Evolutionary conservation across 495 filamentous ascomycete genomes (phyloP).

Genomic region (Hypoxylon fuscum): DNA sequence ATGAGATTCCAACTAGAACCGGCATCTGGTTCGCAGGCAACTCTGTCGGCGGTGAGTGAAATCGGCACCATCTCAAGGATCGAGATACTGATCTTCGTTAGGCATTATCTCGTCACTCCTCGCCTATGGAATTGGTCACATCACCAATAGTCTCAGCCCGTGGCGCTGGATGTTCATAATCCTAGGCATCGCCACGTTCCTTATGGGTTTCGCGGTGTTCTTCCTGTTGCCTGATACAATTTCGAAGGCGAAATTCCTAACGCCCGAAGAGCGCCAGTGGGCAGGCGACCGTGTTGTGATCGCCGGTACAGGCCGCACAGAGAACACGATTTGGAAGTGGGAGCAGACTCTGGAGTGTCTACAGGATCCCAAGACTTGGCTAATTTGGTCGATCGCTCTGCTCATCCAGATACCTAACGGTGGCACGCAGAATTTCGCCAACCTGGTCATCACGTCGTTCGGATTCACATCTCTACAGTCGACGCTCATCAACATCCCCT

Average conservation of each 20-base stretch:
- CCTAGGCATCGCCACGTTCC: slow-evolving; percentile 45
- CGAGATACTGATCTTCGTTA: slow-evolving; percentile 9
- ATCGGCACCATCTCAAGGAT: not conserved
- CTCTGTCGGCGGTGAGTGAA: slow-evolving; percentile 37
- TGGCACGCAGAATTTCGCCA: slow-evolving; percentile 54
- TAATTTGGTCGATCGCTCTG: slow-evolving; percentile 50
- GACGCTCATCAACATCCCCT: slow-evolving; percentile 51
- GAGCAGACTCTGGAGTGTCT: slow-evolving; percentile 51
- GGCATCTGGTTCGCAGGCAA: slow-evolving; percentile 55
- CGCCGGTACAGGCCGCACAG: slow-evolving; percentile 48
- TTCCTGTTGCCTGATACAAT: slow-evolving; percentile 46
- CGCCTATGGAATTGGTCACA: slow-evolving; percentile 57
- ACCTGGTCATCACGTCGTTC: slow-evolving; percentile 52
- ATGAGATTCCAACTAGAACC: slow-evolving; percentile 48
- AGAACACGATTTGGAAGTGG: slow-evolving; percentile 47
- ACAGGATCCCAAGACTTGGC: slow-evolving; percentile 54
- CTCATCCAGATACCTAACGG: slow-evolving; percentile 57
- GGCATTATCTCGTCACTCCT: slow-evolving; percentile 54
- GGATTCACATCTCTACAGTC: slow-evolving; percentile 51
- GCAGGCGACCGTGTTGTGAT: slow-evolving; percentile 48
- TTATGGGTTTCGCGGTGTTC: slow-evolving; percentile 42
- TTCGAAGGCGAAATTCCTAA: slow-evolving; percentile 42
- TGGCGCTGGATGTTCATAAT: slow-evolving; percentile 54
- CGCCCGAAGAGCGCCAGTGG: slow-evolving; percentile 39
- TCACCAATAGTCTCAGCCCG: slow-evolving; percentile 39